phyloP scores from a whole-genome alignment of 306 rosid genomes.

The Oemleria cerasiformis region DNA sequence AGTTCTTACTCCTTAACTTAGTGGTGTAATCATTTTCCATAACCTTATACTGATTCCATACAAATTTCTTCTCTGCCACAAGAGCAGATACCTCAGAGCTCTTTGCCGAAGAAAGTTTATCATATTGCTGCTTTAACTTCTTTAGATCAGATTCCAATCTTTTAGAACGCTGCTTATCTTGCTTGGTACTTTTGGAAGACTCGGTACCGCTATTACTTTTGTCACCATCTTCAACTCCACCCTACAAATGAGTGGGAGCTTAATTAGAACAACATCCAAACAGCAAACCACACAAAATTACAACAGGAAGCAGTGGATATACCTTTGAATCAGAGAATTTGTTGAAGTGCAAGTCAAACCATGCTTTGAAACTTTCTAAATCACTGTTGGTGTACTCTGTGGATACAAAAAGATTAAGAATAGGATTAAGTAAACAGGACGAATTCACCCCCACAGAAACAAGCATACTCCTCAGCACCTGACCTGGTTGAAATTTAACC shows the following conservation, averaged over 20 bases:
- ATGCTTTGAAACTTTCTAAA: conserved; percentile 56
- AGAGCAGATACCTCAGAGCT: conserved; percentile 55
- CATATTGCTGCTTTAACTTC: conserved; percentile 46
- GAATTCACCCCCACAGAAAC: background rate
- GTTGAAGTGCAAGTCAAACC: conserved; percentile 37
- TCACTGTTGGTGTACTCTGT: conserved; percentile 57
- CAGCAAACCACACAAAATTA: conserved; percentile 14
- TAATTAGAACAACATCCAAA: conserved; percentile 25
- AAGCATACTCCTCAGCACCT: background rate
- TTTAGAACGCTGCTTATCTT: conserved; percentile 28
- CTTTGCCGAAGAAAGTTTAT: conserved; percentile 57
- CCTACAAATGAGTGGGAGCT: conserved; percentile 37
- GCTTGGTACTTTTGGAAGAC: conserved; percentile 18
- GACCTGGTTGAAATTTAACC: background rate
- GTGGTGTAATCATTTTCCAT: conserved; percentile 51
- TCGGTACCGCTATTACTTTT: conserved; percentile 23
- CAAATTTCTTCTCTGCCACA: conserved; percentile 71
- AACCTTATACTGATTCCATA: conserved; percentile 72
- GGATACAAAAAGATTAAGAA: conserved; percentile 5
- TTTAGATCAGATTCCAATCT: conserved; percentile 36
- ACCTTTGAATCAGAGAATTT: conserved; percentile 42
- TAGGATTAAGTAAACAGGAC: background rate
- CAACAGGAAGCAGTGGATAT: conserved; percentile 17
- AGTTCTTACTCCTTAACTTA: conserved; percentile 48
- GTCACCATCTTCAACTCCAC: conserved; percentile 24